phyloP scores from a whole-genome alignment of 2,329 filamentous ascomycete genomes.

The Verticillium longisporum region DNA sequence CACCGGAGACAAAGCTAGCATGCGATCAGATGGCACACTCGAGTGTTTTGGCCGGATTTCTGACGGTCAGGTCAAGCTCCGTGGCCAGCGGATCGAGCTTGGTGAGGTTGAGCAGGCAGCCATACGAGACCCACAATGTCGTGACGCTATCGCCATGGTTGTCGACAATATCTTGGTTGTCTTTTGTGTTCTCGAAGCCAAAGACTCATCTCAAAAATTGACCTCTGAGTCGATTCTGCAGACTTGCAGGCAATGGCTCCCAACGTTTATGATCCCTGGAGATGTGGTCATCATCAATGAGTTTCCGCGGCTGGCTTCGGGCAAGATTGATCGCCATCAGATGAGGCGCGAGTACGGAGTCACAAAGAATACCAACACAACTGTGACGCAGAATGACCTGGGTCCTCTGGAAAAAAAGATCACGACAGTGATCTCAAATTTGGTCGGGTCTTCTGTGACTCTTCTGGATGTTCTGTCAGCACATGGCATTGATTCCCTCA shows the following conservation, averaged over 20 bases:
- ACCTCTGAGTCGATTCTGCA: not conserved
- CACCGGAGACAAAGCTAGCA: slow-evolving; percentile 75
- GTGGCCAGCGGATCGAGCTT: slow-evolving; percentile 76
- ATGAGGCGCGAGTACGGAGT: slow-evolving; percentile 32
- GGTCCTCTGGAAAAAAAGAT: slow-evolving; percentile 21
- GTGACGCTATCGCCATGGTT: slow-evolving; percentile 60
- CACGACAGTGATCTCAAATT: slow-evolving; percentile 28
- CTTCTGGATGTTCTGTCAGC: slow-evolving; percentile 37
- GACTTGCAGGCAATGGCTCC: slow-evolving; percentile 68
- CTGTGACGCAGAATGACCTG: no score
- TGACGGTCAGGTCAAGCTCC: slow-evolving; percentile 77
- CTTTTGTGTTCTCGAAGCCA: slow-evolving; percentile 59
- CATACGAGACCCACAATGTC: slow-evolving; percentile 53
- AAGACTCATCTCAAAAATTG: slow-evolving; percentile 18
- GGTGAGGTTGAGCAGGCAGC: slow-evolving; percentile 71
- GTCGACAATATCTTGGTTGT: slow-evolving; percentile 63
- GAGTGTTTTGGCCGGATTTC: slow-evolving; percentile 77
- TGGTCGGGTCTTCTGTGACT: slow-evolving; percentile 30
- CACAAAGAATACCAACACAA: not conserved
- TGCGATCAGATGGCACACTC: slow-evolving; percentile 61
- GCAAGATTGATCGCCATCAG: slow-evolving; percentile 69
- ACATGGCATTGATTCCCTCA: slow-evolving; percentile 58
- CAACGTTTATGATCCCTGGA: slow-evolving; percentile 74
- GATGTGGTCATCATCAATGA: slow-evolving; percentile 58
- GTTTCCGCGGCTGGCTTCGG: slow-evolving; percentile 73